A percentile compares a stretch with the other conserved stretches of the same genome.
phyloP scores from a whole-genome alignment of 257 asterid genomes.

The Solanum commersonii region DNA sequence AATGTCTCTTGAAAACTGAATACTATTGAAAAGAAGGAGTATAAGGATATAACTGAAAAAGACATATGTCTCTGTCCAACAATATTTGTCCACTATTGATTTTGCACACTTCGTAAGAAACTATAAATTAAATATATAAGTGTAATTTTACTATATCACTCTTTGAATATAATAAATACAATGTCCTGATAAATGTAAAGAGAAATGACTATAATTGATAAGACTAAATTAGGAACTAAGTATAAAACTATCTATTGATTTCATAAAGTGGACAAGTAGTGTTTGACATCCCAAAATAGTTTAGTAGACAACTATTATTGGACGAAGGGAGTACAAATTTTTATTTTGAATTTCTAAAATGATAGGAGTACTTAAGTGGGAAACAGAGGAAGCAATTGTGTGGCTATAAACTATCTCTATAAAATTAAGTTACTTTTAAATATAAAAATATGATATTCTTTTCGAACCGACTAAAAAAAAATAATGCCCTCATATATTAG shows the following conservation, averaged over 20 bases:
- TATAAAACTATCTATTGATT: no score
- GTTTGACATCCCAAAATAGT: no score
- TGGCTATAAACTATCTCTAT: background rate
- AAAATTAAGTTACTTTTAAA: background rate
- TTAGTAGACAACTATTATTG: background rate
- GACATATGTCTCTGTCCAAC: background rate
- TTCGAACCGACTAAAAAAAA: no score
- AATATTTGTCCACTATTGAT: background rate
- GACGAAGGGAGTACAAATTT: no score
- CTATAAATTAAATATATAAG: background rate
- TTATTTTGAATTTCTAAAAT: background rate
- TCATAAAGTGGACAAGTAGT: background rate
- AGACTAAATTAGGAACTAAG: background rate
- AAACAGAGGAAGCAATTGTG: background rate
- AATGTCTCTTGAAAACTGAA: background rate
- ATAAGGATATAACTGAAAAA: no score
- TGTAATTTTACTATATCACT: no score
- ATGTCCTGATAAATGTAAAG: no score
- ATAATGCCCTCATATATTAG: background rate
- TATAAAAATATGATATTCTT: no score
- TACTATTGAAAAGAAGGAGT: background rate
- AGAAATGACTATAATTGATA: background rate
- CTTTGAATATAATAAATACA: no score
- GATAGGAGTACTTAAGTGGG: background rate
- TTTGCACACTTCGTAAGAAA: no score